phyloP scores from a whole-genome alignment of 2,329 filamentous ascomycete species.

The Trematosphaeria pertusa region DNA sequence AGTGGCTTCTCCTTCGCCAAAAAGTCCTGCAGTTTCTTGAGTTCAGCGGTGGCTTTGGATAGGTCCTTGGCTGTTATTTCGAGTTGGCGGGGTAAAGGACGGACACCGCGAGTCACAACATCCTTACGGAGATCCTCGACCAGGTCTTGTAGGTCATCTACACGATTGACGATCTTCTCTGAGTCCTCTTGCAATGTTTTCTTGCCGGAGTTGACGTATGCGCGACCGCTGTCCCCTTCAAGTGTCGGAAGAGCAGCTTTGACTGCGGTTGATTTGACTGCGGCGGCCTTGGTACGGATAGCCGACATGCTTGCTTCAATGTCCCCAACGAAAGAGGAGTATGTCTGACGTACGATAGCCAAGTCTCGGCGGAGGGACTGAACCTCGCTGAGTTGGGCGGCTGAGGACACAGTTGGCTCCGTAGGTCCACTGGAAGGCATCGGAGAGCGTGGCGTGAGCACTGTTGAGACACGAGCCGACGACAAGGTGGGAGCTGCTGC shows the following conservation, averaged over 20 bases:
- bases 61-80: slow-evolving; percentile 91
- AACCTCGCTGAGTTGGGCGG: slow-evolving; percentile 75
- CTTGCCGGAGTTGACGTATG: slow-evolving; percentile 85
- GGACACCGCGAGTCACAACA: slow-evolving; percentile 89
- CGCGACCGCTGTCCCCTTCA: slow-evolving; percentile 79
- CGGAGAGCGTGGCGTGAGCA: slow-evolving; percentile 40
- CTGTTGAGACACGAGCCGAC: slow-evolving; percentile 44
- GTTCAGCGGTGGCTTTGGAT: slow-evolving; percentile 77
- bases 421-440: slow-evolving; percentile 25
- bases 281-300: slow-evolving; percentile 80
- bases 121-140: slow-evolving; percentile 98
- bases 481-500: slow-evolving; percentile 54
- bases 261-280: slow-evolving; percentile 77
- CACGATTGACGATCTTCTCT: slow-evolving; percentile 86
- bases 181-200: slow-evolving; percentile 87
- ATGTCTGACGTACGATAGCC: slow-evolving; percentile 90
- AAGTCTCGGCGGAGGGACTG: slow-evolving; percentile 85
- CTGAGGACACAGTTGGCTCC: slow-evolving; percentile 48
- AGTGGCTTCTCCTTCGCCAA: slow-evolving; percentile 90
- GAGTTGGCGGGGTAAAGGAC: slow-evolving; percentile 87
- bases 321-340: slow-evolving; percentile 87
- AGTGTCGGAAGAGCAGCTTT: slow-evolving; percentile 74
- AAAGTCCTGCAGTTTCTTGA: slow-evolving; percentile 94
- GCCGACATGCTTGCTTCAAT: slow-evolving; percentile 86
- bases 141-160: slow-evolving; percentile 96